Percentiles rank a stretch among this genome's conserved stretches.
Conservation (phyloP, 352 stramenopile species). For the Phytophthora multivora region DNA sequence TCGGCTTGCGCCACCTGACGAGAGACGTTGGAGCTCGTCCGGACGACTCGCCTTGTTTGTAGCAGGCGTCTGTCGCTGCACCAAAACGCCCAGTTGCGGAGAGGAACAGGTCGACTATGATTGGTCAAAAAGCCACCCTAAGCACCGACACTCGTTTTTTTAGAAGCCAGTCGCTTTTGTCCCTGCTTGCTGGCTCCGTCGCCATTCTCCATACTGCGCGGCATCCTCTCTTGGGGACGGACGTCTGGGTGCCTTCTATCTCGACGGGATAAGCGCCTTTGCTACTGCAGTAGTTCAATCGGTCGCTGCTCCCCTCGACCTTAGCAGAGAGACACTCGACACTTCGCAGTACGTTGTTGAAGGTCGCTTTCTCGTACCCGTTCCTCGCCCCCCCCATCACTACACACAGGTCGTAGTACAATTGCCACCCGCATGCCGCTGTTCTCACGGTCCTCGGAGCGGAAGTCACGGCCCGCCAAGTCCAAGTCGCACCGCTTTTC, state of each 20-base stretch:
- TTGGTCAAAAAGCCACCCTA: slow-evolving; percentile 26
- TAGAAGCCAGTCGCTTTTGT: slow-evolving; percentile 38
- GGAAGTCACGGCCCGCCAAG: slow-evolving; percentile 35
- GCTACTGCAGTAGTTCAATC: not conserved
- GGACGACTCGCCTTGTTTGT: slow-evolving; percentile 5
- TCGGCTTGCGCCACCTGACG: slow-evolving; percentile 25
- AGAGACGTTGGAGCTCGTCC: slow-evolving; percentile 20
- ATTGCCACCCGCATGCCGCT: slow-evolving; percentile 53
- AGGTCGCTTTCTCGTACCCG: not conserved
- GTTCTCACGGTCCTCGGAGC: slow-evolving; percentile 60
- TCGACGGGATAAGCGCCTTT: not conserved
- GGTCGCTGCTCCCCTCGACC: not conserved
- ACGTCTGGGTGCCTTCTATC: slow-evolving; percentile 4
- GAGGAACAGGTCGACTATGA: not conserved
- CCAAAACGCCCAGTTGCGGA: slow-evolving; percentile 13
- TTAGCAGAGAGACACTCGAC: slow-evolving; percentile 4
- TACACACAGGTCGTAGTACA: slow-evolving; percentile 20
- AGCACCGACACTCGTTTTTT: slow-evolving; percentile 18
- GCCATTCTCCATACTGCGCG: slow-evolving; percentile 40
- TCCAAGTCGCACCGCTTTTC: slow-evolving; percentile 67
- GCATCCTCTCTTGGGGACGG: slow-evolving; percentile 17
- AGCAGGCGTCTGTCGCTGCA: slow-evolving; percentile 10
- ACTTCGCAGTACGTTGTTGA: not conserved
- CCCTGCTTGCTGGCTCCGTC: slow-evolving; percentile 1
- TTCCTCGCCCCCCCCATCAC: not conserved